Base-by-base conservation (phyloP, 2,329 filamentous ascomycete genomes). In the Nothophoma quercina region DNA sequence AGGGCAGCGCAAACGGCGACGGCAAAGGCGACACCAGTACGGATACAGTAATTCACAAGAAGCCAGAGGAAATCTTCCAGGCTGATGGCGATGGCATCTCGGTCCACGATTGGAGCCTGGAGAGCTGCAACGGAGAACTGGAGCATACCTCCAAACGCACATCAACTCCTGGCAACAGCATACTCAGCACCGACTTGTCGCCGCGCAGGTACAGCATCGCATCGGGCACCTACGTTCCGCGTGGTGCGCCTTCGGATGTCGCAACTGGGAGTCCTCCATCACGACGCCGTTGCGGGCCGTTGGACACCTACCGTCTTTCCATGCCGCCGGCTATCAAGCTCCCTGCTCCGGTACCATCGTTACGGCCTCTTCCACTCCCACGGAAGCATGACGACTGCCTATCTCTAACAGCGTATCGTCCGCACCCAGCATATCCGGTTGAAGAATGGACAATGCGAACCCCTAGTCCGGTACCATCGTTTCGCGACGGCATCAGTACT, bases 361-460 rank as follows among this genome's bases (percentile, higher is more conserved):
- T 43, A 1, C 52, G 56, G 7, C 49, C 54, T 23, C 54, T 64
- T 2, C 61, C 60, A 6, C 51, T 65, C n/a, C 64, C 67, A 18
- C 51, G 42, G 13, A 67, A 69, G 47, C 45, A 26, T 15, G 48
- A 58, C 8, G 30, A 53, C 13, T n/a, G 30, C 3, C 47, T 55
- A 7, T 55, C 59, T 6, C n/a, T n/a, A n/a, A 66, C 61, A 3
- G 42, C 48, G 16, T 67, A 70, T 44, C 51, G 53, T 12, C 63
- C 61, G 1, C 61, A 69, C 40, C 64, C 63, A 19, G 63, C 58
- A 32, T 69, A 65, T 39, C 57, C 62, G 1, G 25, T 64, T 1
- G 61, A 67, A 18, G 63, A 69, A 7, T 71, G 70, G 68, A 47
- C 55, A 13, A 45, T 58, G 23, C 60, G 55, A 26, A 69, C 65